These are phyloP conservation scores for Aspergillus sclerotialis DNA, from an alignment of 2,329 filamentous ascomycete genomes.

Conservation along the genomic window DNA sequence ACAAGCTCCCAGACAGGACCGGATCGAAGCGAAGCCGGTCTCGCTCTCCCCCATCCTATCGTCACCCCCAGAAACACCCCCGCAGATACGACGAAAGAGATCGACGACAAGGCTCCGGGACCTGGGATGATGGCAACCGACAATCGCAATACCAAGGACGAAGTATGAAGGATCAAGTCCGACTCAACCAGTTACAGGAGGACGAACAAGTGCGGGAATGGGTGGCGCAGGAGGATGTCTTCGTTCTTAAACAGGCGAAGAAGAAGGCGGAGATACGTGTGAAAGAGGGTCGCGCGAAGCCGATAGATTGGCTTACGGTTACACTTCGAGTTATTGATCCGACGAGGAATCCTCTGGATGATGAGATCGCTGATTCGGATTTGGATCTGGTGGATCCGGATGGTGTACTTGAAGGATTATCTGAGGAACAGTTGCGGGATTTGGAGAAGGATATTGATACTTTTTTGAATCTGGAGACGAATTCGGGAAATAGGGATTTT, in stretches of 20 bases:
- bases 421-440: conserved; percentile 60
- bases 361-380: conserved; percentile 71
- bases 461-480: conserved; percentile 74
- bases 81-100: conserved; percentile 28
- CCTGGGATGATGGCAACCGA: conserved; percentile 16
- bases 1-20: conserved; percentile 23
- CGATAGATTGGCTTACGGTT: conserved; percentile 90
- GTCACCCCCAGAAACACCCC: conserved; percentile 29
- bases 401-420: conserved; percentile 68
- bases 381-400: conserved; percentile 74
- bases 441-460: conserved; percentile 75
- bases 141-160: conserved; percentile 17
- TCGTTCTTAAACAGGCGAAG: conserved; percentile 93
- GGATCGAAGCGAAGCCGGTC: conserved; percentile 35
- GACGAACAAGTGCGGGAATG: conserved; percentile 75
- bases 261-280: conserved; percentile 96
- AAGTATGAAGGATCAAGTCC: conserved; percentile 39
- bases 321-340: conserved; percentile 82
- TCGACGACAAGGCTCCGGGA: conserved; percentile 16
- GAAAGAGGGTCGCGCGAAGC: conserved; percentile 79
- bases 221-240: conserved; percentile 90
- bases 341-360: conserved; percentile 70
- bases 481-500: conserved; percentile 71
- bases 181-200: conserved; percentile 54
- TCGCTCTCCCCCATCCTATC: conserved; percentile 35